phyloP scores from a whole-genome alignment of 2,329 filamentous ascomycete species.

The Macrophomina tecta region DNA sequence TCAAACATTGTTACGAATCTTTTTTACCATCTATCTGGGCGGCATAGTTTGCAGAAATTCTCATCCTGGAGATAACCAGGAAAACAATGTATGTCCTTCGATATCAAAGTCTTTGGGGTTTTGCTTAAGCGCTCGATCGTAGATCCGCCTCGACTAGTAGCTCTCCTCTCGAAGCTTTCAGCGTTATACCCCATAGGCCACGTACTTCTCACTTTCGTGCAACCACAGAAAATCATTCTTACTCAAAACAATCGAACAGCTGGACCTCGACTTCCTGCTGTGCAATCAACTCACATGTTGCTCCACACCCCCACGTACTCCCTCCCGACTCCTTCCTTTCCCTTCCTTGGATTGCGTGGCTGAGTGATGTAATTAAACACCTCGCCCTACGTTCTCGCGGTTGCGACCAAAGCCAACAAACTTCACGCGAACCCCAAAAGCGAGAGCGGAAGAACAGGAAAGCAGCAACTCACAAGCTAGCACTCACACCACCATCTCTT shows the following conservation, averaged over 20 bases:
- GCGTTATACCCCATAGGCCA: constrained; percentile 9
- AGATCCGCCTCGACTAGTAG: background rate
- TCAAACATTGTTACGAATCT: constrained; percentile 19
- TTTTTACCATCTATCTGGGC: background rate
- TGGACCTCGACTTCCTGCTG: background rate
- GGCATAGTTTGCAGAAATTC: background rate
- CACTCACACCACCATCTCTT: background rate
- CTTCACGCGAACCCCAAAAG: background rate
- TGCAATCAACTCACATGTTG: background rate
- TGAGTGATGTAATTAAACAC: constrained; percentile 11
- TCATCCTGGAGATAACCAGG: background rate
- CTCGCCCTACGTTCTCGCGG: background rate
- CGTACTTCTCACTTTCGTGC: background rate
- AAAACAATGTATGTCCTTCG: constrained; percentile 9
- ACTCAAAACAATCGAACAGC: background rate
- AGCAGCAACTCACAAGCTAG: background rate
- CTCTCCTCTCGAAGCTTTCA: background rate
- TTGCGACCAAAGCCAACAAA: background rate
- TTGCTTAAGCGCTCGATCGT: background rate
- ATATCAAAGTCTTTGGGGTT: background rate
- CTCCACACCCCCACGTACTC: background rate
- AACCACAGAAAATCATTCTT: background rate
- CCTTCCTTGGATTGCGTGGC: background rate
- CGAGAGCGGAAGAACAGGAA: background rate
- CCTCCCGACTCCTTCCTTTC: background rate